phyloP scores from a whole-genome alignment of 2,329 filamentous ascomycete species.

The Penicillium occitanis region DNA sequence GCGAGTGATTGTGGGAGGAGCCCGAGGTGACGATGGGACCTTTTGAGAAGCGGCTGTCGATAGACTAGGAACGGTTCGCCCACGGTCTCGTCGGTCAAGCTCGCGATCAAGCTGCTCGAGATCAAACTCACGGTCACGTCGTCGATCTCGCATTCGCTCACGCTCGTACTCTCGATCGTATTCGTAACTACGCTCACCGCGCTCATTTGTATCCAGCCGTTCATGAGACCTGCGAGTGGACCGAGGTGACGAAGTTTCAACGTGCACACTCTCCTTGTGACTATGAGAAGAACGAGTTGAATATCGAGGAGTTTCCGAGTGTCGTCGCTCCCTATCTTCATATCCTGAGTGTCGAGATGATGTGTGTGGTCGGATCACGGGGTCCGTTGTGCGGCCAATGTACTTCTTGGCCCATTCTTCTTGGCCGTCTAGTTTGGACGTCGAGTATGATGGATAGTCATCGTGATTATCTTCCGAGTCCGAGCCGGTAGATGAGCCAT shows the following conservation, averaged over 20 bases:
- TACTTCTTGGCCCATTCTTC: conserved; percentile 39
- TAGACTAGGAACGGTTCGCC: conserved; percentile 37
- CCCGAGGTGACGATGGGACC: conserved; percentile 28
- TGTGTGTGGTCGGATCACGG: conserved; percentile 29
- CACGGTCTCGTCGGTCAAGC: conserved; percentile 15
- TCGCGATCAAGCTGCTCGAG: not conserved
- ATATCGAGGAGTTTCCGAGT: conserved; percentile 35
- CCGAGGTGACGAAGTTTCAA: conserved; percentile 30
- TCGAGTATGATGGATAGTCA: conserved; percentile 27
- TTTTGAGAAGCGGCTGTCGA: conserved; percentile 38
- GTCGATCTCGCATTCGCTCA: not conserved
- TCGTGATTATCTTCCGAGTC: conserved; percentile 27
- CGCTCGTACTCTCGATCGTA: not conserved
- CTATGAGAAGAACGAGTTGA: conserved; percentile 30
- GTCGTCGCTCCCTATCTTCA: conserved; percentile 28
- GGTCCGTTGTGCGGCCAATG: conserved; percentile 35
- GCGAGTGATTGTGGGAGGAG: conserved; percentile 34
- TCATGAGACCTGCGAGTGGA: conserved; percentile 32
- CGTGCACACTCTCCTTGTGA: conserved; percentile 24
- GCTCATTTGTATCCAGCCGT: conserved; percentile 29
- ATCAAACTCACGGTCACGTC: conserved; percentile 3
- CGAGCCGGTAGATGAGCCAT: not conserved
- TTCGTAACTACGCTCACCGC: conserved; percentile 6
- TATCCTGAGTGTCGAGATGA: conserved; percentile 34
- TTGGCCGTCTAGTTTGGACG: conserved; percentile 35